Conservation (phyloP, 257 asterid genomes). For the Anisodus tanguticus region DNA sequence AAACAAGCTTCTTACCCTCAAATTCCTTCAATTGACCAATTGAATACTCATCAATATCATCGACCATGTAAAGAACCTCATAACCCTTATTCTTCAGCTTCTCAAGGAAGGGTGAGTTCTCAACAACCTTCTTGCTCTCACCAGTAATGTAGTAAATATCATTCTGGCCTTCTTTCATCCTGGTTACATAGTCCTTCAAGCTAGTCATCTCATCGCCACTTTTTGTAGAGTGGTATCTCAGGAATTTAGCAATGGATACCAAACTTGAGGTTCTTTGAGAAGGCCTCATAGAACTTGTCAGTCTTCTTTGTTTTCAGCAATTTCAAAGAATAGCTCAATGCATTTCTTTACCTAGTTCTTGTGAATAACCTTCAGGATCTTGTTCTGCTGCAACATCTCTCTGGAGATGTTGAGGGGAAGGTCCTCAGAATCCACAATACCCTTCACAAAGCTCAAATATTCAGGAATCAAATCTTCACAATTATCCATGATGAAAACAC, state of each 20-base stretch:
- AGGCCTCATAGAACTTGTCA: slow-evolving; percentile 67
- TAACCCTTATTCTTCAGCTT: slow-evolving; percentile 69
- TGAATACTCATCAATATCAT: slow-evolving; percentile 66
- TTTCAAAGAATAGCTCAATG: slow-evolving; percentile 65
- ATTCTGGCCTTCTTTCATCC: slow-evolving; percentile 72
- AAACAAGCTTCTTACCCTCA: slow-evolving; percentile 67
- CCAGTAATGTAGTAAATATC: slow-evolving; percentile 68
- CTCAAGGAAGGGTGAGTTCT: slow-evolving; percentile 78
- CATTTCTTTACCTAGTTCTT: slow-evolving; percentile 78
- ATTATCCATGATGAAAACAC: slow-evolving; percentile 71
- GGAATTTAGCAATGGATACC: slow-evolving; percentile 64
- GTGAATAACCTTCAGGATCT: slow-evolving; percentile 68
- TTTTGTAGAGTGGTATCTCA: slow-evolving; percentile 65
- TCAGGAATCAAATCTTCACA: slow-evolving; percentile 72
- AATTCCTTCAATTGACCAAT: slow-evolving; percentile 66
- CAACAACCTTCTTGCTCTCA: slow-evolving; percentile 74
- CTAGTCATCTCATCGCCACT: slow-evolving; percentile 74
- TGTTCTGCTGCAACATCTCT: slow-evolving; percentile 67
- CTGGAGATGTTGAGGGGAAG: slow-evolving; percentile 73
- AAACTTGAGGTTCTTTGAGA: slow-evolving; percentile 69
- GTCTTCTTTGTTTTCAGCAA: slow-evolving; percentile 73
- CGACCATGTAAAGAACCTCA: slow-evolving; percentile 70
- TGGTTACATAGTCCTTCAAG: slow-evolving; percentile 69
- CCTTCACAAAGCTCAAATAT: slow-evolving; percentile 64
- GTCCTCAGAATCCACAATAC: slow-evolving; percentile 71